Evolutionary conservation across 2,329 filamentous ascomycete genomes (phyloP).

Genomic region (Beauveria asiatica): DNA sequence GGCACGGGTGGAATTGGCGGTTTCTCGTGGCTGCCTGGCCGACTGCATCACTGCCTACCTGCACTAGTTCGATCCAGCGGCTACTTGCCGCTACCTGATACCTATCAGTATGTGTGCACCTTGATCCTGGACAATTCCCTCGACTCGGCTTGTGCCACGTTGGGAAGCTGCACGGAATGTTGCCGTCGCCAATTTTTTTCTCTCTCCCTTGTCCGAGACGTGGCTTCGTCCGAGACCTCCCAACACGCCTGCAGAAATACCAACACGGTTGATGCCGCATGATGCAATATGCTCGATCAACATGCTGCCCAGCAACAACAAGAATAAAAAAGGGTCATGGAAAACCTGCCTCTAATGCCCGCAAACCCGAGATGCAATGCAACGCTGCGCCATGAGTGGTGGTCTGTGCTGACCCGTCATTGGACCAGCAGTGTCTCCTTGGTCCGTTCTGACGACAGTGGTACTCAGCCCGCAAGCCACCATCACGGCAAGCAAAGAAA

Average conservation of each 20-base stretch:
- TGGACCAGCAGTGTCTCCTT: no score
- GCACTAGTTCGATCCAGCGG: no score
- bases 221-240: no score
- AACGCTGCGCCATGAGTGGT: neutral
- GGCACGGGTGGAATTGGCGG: no score
- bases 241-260: neutral
- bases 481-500: neutral
- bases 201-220: no score
- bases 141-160: neutral
- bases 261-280: neutral
- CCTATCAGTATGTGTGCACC: neutral
- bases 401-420: no score
- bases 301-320: neutral
- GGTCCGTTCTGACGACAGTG: neutral
- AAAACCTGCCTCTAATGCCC: neutral
- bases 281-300: neutral
- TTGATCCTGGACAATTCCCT: neutral
- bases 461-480: neutral
- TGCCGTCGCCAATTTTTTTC: neutral
- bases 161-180: conserved; percentile 2
- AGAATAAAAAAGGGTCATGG: neutral
- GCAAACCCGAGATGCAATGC: neutral
- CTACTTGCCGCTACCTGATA: neutral
- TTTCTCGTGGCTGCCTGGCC: no score
- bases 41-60: no score